These are phyloP conservation scores for Pezicula carpinea DNA, from an alignment of 2,329 filamentous ascomycete genomes.

Conservation along the genomic window DNA sequence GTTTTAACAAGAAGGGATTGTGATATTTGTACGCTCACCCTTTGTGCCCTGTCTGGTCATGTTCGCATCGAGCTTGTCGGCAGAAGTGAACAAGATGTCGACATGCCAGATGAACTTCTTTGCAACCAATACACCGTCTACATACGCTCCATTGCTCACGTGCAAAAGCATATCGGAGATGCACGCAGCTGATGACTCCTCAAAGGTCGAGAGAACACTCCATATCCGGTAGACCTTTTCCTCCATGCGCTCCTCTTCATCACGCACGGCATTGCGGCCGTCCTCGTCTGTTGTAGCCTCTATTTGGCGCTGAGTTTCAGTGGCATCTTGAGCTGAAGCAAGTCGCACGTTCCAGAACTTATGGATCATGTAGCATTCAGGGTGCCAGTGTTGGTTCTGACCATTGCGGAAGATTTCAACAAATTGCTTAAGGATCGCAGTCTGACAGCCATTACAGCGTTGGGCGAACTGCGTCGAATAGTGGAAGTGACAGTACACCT, in stretches of 20 bases:
- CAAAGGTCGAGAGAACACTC: conserved; percentile 95
- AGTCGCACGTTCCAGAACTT: conserved; percentile 99
- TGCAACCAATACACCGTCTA: conserved; percentile 90
- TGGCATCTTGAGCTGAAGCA: conserved; percentile 35
- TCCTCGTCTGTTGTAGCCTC: conserved; percentile 58
- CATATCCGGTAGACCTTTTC: conserved; percentile 97
- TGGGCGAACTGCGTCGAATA: conserved; percentile 98
- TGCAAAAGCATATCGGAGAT: conserved; percentile 99
- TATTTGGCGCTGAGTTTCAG: conserved; percentile 33
- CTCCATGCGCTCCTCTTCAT: conserved; percentile 90
- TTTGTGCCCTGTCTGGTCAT: conserved; percentile 68
- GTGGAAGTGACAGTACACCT: conserved; percentile 97
- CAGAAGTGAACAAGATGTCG: conserved; percentile 84
- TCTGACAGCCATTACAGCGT: conserved; percentile 93
- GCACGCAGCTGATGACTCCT: conserved; percentile 95
- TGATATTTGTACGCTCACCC: conserved; percentile 45
- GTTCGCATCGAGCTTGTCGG: conserved; percentile 75
- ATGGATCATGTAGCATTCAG: conserved; percentile 99
- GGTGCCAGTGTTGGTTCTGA: conserved; percentile 98
- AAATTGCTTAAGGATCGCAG: conserved; percentile 96
- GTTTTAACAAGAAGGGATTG: neutral
- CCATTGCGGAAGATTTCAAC: conserved; percentile 98
- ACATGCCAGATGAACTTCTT: conserved; percentile 97
- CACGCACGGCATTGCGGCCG: conserved; percentile 70
- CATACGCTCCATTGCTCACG: conserved; percentile 94